Conservation (phyloP, 2,329 filamentous ascomycete genomes). For the Stagonosporopsis cucurbitacearum region DNA sequence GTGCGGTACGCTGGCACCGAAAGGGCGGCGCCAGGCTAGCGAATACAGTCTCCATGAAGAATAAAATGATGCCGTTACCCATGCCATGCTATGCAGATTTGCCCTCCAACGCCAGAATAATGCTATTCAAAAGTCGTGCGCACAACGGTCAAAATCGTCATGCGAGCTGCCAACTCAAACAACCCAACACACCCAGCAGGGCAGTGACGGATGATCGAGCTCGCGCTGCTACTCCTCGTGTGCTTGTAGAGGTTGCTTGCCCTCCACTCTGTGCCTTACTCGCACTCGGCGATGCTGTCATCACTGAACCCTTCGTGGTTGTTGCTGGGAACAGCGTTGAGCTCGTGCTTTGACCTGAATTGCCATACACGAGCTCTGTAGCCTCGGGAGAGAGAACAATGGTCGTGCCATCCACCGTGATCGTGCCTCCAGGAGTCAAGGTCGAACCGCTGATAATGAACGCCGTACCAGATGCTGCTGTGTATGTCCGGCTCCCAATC, state of each 20-base stretch:
- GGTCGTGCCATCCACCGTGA: conserved; percentile 49
- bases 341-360: conserved; percentile 42
- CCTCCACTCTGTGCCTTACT: conserved; percentile 24
- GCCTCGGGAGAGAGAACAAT: conserved; percentile 51
- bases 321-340: conserved; percentile 51
- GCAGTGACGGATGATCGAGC: not conserved
- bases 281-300: conserved; percentile 17
- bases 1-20: not conserved
- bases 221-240: not conserved
- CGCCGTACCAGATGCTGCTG: conserved; percentile 53
- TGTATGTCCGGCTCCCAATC: conserved; percentile 39
- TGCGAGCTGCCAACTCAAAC: not conserved
- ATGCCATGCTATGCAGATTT: not conserved
- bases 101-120: not conserved
- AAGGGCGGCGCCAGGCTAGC: not conserved
- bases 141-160: not conserved
- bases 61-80: not conserved
- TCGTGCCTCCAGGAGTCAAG: conserved; percentile 49
- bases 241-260: not conserved
- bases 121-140: not conserved
- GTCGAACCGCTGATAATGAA: conserved; percentile 51
- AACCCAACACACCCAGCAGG: not conserved
- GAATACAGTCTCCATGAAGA: not conserved
- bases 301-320: conserved; percentile 25
- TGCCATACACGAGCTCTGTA: conserved; percentile 50